phyloP scores from a whole-genome alignment of 1,284 basidiomycete genomes.

The Tylopilus orsonianus region DNA sequence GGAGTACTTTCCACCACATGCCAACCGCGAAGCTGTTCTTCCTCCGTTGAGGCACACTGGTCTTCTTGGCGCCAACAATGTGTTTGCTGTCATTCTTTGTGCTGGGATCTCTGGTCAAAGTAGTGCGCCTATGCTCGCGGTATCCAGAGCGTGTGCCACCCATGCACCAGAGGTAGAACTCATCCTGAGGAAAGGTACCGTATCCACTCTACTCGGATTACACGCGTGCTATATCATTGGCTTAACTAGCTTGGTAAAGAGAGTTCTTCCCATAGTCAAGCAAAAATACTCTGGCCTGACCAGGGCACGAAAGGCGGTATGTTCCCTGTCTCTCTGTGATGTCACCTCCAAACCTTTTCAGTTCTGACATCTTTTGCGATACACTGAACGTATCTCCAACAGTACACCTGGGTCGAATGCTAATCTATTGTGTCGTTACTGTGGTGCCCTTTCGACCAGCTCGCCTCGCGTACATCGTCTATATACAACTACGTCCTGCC shows the following conservation, averaged over 20 bases:
- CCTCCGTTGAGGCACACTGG: constrained; percentile 85
- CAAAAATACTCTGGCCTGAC: constrained; percentile 80
- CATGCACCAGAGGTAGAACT: constrained; percentile 66
- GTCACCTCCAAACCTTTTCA: background rate
- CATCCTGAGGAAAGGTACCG: constrained; percentile 70
- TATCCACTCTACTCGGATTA: background rate
- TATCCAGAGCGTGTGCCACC: constrained; percentile 79
- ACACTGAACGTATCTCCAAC: constrained; percentile 7
- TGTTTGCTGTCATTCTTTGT: constrained; percentile 86
- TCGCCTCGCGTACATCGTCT: constrained; percentile 3
- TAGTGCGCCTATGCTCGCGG: constrained; percentile 83
- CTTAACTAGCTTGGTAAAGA: constrained; percentile 81
- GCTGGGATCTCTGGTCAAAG: constrained; percentile 91
- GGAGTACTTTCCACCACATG: constrained; percentile 76
- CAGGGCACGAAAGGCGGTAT: constrained; percentile 89
- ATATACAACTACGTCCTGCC: background rate
- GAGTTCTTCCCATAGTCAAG: constrained; percentile 98
- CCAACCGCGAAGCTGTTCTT: constrained; percentile 79
- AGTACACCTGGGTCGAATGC: constrained; percentile 97
- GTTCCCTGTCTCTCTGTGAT: constrained; percentile 36
- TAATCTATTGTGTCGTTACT: constrained; percentile 39
- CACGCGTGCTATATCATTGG: constrained; percentile 9
- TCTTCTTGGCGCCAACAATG: constrained; percentile 88
- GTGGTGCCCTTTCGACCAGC: background rate
- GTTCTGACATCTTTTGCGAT: background rate